A percentile compares a stretch with the other conserved stretches of the same genome.
Evolutionary conservation across 1,284 basidiomycete species (phyloP).

Genomic region (Puccinia horiana): DNA sequence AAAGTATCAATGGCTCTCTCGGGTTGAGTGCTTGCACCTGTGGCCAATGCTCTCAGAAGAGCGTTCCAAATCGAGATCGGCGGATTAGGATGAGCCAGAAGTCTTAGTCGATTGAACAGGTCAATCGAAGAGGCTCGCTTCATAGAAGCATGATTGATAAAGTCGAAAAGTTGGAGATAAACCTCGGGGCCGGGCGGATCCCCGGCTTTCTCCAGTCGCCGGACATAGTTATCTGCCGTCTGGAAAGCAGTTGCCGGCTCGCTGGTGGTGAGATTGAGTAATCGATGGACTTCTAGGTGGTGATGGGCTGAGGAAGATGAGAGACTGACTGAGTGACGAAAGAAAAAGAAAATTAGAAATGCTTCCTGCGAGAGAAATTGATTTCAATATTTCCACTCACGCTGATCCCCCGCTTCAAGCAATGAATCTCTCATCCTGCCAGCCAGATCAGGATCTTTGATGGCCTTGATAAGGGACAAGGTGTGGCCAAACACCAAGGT

Average conservation of each 20-base stretch:
- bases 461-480: background rate
- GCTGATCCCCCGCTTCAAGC: constrained; percentile 17
- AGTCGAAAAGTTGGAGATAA: constrained; percentile 49
- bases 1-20: constrained; percentile 46
- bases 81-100: constrained; percentile 48
- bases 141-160: constrained; percentile 35
- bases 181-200: constrained; percentile 29
- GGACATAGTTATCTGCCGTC: constrained; percentile 35
- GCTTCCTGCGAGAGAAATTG: background rate
- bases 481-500: constrained; percentile 24
- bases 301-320: constrained; percentile 25
- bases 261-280: constrained; percentile 21
- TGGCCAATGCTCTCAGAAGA: constrained; percentile 38
- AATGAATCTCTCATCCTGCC: constrained; percentile 6
- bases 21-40: constrained; percentile 48
- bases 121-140: constrained; percentile 39
- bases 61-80: constrained; percentile 49
- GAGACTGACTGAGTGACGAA: constrained; percentile 18
- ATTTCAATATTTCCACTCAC: background rate
- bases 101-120: constrained; percentile 42
- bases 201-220: constrained; percentile 35
- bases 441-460: background rate
- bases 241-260: constrained; percentile 18
- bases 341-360: background rate
- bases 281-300: constrained; percentile 30